Evolutionary conservation across 139 green algal species (phyloP).

Genomic region (Zygnema circumcarinatum): DNA sequence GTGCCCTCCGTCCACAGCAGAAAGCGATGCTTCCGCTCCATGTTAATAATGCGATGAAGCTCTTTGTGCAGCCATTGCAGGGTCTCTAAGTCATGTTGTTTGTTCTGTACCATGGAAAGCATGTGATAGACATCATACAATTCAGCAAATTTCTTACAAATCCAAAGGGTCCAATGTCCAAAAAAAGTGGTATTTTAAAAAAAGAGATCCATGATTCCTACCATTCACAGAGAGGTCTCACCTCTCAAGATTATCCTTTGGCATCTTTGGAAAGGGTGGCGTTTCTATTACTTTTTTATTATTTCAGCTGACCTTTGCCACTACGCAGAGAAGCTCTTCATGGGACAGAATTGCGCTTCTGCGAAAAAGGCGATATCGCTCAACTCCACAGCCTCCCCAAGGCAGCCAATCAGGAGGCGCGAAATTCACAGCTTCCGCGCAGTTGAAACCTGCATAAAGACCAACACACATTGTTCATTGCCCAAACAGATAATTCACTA

Average conservation of each 20-base stretch:
- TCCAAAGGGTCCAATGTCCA: too few relatives aligned
- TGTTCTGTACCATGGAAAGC: constrained; percentile 15
- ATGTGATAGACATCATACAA: too few relatives aligned
- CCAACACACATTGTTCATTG: too few relatives aligned
- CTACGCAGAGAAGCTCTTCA: constrained; percentile 69
- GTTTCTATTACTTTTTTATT: too few relatives aligned
- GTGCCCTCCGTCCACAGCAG: constrained; percentile 67
- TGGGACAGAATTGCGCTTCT: constrained; percentile 67
- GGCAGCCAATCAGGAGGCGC: constrained; percentile 79
- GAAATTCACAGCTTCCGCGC: constrained; percentile 93
- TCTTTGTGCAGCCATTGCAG: constrained; percentile 66
- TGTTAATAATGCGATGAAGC: constrained; percentile 66
- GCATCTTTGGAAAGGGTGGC: too few relatives aligned
- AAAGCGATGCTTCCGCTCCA: constrained; percentile 70
- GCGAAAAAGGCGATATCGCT: constrained; percentile 56
- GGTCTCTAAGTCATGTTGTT: constrained; percentile 36
- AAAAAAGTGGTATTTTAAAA: too few relatives aligned
- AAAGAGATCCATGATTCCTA: background rate
- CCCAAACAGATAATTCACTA: too few relatives aligned
- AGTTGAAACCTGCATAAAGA: constrained; percentile 70
- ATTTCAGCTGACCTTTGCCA: background rate
- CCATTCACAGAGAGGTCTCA: too few relatives aligned
- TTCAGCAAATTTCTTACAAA: too few relatives aligned
- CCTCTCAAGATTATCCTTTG: too few relatives aligned
- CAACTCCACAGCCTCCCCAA: constrained; percentile 48